Conservation (phyloP, 768 basidiomycete genomes). For the Gautieria morchelliformis region DNA sequence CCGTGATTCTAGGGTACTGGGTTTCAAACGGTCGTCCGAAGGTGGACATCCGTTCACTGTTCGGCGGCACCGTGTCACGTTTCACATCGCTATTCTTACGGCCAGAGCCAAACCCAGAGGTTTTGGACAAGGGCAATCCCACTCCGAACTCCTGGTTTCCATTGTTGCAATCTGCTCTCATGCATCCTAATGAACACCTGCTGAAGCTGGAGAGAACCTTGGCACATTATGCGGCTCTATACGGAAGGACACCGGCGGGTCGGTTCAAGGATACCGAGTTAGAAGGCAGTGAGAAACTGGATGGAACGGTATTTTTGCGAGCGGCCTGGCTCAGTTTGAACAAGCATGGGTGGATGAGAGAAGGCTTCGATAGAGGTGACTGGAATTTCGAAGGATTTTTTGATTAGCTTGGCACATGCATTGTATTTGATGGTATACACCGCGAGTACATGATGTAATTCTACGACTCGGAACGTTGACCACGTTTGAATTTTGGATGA, state of each 20-base stretch:
- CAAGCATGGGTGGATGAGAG: conserved; percentile 31
- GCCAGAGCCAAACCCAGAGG: conserved; percentile 12
- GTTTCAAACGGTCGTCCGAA: conserved; percentile 45
- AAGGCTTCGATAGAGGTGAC: conserved; percentile 21
- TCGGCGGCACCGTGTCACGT: conserved; percentile 15
- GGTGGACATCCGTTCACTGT: conserved; percentile 43
- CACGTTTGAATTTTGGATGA: neutral
- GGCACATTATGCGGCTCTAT: conserved; percentile 34
- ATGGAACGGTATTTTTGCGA: conserved; percentile 57
- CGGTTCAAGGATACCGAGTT: conserved; percentile 23
- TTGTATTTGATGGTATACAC: no score
- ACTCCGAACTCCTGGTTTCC: conserved; percentile 52
- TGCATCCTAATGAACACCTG: conserved; percentile 50
- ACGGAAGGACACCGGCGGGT: conserved; percentile 23
- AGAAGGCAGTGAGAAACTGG: conserved; percentile 40
- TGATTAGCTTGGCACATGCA: neutral
- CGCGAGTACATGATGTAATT: no score
- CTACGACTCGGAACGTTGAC: neutral
- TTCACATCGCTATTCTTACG: conserved; percentile 14
- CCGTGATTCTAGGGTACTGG: conserved; percentile 41
- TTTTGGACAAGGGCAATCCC: conserved; percentile 16
- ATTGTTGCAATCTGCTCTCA: conserved; percentile 41
- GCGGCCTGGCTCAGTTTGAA: conserved; percentile 42
- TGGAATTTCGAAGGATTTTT: conserved; percentile 24
- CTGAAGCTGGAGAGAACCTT: conserved; percentile 37